Evolutionary conservation across 768 basidiomycete genomes (phyloP), one percentile per base, ranked within the genome.

Genomic region (Atractiella rhizophila): DNA sequence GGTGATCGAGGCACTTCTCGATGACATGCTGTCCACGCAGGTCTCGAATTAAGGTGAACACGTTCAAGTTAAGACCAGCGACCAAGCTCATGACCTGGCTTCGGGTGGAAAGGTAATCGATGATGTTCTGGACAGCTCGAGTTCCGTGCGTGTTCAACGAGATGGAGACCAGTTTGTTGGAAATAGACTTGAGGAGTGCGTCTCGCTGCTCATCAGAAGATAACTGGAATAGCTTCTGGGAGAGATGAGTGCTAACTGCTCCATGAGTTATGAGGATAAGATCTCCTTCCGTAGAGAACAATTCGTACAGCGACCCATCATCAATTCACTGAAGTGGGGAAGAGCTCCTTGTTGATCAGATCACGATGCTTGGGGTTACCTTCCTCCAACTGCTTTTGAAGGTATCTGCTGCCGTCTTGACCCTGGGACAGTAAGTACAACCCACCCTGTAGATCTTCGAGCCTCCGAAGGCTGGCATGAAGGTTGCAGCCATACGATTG

Each of bases 61-160:
- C 91, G 59, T 94, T 86, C 44, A 91, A 67, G 63, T 83, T 88
- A 54, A 98, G 71, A 4, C 91, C 88, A 46, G 86, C 67, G 55
- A 96, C 94, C 62, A 96, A 82, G 27, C 82, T 79, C 57, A 83
- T 80, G 52, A 98, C 94, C 78, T 85, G 82, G 56, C 91, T 66
- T 53, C 80, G 74, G 40, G 81, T 83, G 18, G 86, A 88, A 56
- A 98, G 63, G 66, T 91, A 96, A 60, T 98, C 91, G 48, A 98
- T 91, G 88, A 96, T 96, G 65, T 96, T 96, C 65, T 98, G 91
- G 44, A 96, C 91, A 23, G 91, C 91, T 46, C 91, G 74, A 25
- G 91, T 98, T 25, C 91, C 91, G 61, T 98, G 91, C 91, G 96
- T 98, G 62, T 98, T 98, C 48, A 98, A 66, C 26, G 85, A 94